Conservation (phyloP, 345 rosid species). For the Laguncularia racemosa region DNA sequence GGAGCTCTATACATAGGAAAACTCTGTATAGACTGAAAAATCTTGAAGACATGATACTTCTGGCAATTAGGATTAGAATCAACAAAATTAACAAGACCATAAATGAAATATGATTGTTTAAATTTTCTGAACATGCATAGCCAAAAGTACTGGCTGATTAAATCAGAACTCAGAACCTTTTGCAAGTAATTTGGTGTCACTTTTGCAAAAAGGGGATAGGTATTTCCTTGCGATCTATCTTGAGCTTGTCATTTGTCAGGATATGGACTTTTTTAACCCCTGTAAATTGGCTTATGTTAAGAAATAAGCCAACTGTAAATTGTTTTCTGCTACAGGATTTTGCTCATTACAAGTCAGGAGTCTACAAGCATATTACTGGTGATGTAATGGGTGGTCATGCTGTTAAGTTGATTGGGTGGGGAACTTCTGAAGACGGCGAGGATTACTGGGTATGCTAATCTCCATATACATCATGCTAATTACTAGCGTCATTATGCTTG, state of each 20-base stretch:
- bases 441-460: slow-evolving; percentile 76
- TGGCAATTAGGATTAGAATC: too few species aligned
- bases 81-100: too few species aligned
- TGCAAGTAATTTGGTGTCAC: too few species aligned
- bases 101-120: too few species aligned
- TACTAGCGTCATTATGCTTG: background rate
- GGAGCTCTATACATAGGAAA: background rate
- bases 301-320: slow-evolving; percentile 4
- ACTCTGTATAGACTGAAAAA: too few species aligned
- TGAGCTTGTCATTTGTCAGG: too few species aligned
- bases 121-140: too few species aligned
- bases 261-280: too few species aligned
- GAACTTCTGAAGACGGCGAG: slow-evolving; percentile 72
- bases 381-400: slow-evolving; percentile 81
- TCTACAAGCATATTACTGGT: slow-evolving; percentile 79
- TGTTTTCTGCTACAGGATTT: slow-evolving; percentile 49
- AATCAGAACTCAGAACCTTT: too few species aligned
- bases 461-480: background rate
- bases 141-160: too few species aligned
- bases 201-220: too few species aligned
- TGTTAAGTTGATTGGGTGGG: slow-evolving; percentile 97
- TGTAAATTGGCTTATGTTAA: background rate
- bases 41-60: too few species aligned
- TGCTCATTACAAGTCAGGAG: slow-evolving; percentile 94
- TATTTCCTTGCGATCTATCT: background rate